Evolutionary conservation across 495 filamentous ascomycete species (phyloP).

Genomic region (Penicillium bialowiezense): DNA sequence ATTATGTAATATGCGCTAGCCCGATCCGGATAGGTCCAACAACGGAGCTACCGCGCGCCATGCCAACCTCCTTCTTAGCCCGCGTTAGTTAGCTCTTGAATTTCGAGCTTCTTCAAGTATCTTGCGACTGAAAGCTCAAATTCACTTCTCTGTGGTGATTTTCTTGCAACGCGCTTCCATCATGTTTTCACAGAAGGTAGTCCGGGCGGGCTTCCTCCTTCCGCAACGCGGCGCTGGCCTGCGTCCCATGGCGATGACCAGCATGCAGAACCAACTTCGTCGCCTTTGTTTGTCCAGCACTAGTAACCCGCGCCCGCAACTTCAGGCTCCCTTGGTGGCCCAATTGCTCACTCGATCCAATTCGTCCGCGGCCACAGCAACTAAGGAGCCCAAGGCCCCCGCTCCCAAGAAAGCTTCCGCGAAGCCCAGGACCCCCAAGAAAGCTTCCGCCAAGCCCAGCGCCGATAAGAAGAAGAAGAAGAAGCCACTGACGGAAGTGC

Average conservation of each 20-base stretch:
- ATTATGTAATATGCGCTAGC: conserved; percentile 22
- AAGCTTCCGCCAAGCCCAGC: conserved; percentile 24
- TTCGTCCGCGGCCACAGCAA: conserved; percentile 21
- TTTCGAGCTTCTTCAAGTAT: conserved; percentile 3
- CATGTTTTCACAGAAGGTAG: conserved; percentile 34
- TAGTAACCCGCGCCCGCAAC: conserved; percentile 9
- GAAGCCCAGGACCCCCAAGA: conserved; percentile 14
- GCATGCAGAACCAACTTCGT: conserved; percentile 27
- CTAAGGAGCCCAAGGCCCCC: conserved; percentile 7
- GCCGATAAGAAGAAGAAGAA: conserved; percentile 10
- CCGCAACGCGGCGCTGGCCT: conserved; percentile 24
- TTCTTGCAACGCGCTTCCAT: not conserved
- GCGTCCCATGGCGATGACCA: conserved; percentile 26
- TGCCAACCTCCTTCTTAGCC: conserved; percentile 20
- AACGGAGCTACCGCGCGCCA: conserved; percentile 25
- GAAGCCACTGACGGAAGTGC: conserved; percentile 23
- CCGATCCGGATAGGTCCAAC: conserved; percentile 25
- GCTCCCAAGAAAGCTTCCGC: not conserved
- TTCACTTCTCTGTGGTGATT: not conserved
- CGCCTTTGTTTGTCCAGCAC: conserved; percentile 22
- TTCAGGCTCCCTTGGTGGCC: conserved; percentile 6
- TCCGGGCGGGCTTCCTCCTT: conserved; percentile 28
- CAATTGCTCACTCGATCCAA: conserved; percentile 15
- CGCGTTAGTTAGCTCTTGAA: conserved; percentile 27
- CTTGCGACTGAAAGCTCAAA: conserved; percentile 5